phyloP scores from a whole-genome alignment of 345 rosid species.

The Hypericum perforatum region DNA sequence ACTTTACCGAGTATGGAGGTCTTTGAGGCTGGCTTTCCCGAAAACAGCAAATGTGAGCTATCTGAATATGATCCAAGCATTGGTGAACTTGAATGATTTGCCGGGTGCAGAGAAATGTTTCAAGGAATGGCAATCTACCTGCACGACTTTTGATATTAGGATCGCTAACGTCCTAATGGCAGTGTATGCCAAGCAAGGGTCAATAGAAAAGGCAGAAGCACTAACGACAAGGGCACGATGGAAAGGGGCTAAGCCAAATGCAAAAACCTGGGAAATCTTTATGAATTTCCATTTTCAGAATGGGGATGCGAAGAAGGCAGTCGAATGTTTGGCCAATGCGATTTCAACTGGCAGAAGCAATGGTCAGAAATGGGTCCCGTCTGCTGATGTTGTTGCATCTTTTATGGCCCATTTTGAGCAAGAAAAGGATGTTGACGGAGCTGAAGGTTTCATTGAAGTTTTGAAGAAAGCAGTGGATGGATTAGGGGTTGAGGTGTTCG shows the following conservation, averaged over 20 bases:
- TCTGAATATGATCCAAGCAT: slow-evolving; percentile 84
- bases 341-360: slow-evolving; percentile 56
- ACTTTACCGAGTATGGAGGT: slow-evolving; percentile 89
- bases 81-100: slow-evolving; percentile 75
- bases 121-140: slow-evolving; percentile 72
- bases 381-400: slow-evolving; percentile 37
- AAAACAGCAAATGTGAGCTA: slow-evolving; percentile 69
- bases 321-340: slow-evolving; percentile 59
- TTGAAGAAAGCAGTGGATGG: slow-evolving; percentile 58
- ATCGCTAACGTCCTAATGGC: slow-evolving; percentile 59
- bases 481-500: slow-evolving; percentile 56
- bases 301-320: slow-evolving; percentile 43
- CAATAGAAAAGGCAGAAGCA: slow-evolving; percentile 53
- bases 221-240: slow-evolving; percentile 54
- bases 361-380: slow-evolving; percentile 71
- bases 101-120: slow-evolving; percentile 88
- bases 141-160: slow-evolving; percentile 64
- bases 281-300: slow-evolving; percentile 49
- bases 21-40: slow-evolving; percentile 68
- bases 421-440: slow-evolving; percentile 71
- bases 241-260: slow-evolving; percentile 66
- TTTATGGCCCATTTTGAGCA: slow-evolving; percentile 65
- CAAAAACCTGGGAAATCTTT: slow-evolving; percentile 80
- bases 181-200: slow-evolving; percentile 54
- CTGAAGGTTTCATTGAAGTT: slow-evolving; percentile 60